Conservation (phyloP, 257 asterid genomes). For the Przewalskia tangutica region DNA sequence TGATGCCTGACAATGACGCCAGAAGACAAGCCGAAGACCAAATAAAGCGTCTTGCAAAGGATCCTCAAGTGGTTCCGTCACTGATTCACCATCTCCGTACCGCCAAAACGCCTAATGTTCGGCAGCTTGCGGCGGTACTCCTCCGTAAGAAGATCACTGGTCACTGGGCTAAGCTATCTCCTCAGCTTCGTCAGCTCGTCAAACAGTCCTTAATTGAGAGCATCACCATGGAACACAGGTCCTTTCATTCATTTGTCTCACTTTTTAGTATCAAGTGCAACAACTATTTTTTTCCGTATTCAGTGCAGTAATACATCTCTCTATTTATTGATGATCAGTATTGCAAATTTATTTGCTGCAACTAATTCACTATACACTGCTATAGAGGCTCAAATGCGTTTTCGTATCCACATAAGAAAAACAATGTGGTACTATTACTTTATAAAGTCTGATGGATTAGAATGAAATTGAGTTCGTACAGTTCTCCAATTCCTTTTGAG, state of each 20-base stretch:
- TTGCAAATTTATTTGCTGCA: not conserved
- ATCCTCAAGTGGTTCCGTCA: constrained; percentile 95
- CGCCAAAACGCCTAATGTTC: constrained; percentile 95
- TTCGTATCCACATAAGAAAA: not conserved
- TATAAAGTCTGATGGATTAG: not conserved
- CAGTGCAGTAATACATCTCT: not conserved
- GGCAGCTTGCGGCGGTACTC: constrained; percentile 94
- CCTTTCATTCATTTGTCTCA: not conserved
- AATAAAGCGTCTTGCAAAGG: constrained; percentile 87
- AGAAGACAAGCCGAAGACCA: constrained; percentile 98
- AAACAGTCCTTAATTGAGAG: constrained; percentile 88
- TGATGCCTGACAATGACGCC: constrained; percentile 98
- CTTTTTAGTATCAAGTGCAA: not conserved
- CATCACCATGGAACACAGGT: constrained; percentile 97
- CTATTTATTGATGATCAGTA: not conserved
- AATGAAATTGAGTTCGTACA: not conserved
- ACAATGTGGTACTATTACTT: not conserved
- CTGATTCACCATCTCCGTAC: constrained; percentile 88
- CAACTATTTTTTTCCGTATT: no score
- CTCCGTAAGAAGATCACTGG: constrained; percentile 98
- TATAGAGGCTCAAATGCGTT: not conserved
- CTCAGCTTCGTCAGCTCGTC: constrained; percentile 65
- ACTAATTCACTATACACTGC: not conserved
- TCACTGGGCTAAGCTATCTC: constrained; percentile 84
- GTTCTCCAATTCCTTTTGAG: not conserved